A percentile compares a stretch with the other conserved stretches of the same genome.
Conservation (phyloP, 176 grass and related monocot species). For the Triticum aestivum region IWGSC_CS_RefSeq_v2.1 NC_057805.1:29497537-29498036, state of each 20-base stretch:
- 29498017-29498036: conserved; percentile 2
- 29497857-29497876: background rate
- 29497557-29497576: conserved; percentile 9
- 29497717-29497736: background rate
- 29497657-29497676: conserved; percentile 12
- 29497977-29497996: background rate
- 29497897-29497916: conserved; percentile 9
- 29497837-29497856: background rate
- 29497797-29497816: background rate
- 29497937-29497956: background rate
- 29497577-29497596: background rate
- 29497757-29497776: background rate
- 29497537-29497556: conserved; percentile 14
- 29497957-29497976: conserved; percentile 4
- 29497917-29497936: background rate
- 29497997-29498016: background rate
- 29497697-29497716: conserved; percentile 44
- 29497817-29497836: conserved; percentile 2
- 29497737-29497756: background rate
- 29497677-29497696: conserved; percentile 38
- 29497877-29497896: conserved; percentile 29
- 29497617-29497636: background rate
- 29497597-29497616: conserved; percentile 27
- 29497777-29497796: conserved; percentile 48
- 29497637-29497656: background rate